Evolutionary conservation across 192 early-diverging fungal genomes (phyloP).

Genomic region (Thamnidium elegans): DNA sequence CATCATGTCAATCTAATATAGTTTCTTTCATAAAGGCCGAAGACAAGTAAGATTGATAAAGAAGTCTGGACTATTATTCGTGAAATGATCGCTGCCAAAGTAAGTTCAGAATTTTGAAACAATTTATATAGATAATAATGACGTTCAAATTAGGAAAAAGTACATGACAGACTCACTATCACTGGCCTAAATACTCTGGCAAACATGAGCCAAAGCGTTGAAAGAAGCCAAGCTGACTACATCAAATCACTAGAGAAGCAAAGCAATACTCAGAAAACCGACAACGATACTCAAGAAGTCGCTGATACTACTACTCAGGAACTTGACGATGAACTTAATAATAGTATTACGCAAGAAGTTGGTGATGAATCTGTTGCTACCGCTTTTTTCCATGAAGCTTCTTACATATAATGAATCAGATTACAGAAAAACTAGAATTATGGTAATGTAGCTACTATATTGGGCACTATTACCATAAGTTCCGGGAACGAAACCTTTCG

Average conservation of each 20-base stretch:
- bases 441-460: no score
- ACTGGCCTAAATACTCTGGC: background rate
- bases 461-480: no score
- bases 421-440: no score
- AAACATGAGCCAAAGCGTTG: background rate
- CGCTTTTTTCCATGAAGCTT: background rate
- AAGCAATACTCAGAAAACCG: background rate
- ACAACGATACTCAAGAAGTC: background rate
- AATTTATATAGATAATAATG: background rate
- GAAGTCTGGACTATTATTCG: no score
- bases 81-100: no score
- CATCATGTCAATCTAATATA: no score
- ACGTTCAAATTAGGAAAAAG: slow-evolving; percentile 3
- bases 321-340: background rate
- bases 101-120: slow-evolving; percentile 3
- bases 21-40: no score
- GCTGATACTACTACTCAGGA: background rate
- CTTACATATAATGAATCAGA: background rate
- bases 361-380: background rate
- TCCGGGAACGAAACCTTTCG: no score
- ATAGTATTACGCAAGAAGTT: slow-evolving; percentile 1
- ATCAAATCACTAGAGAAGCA: slow-evolving; percentile 3
- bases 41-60: no score
- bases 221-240: slow-evolving; percentile 2
- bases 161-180: slow-evolving; percentile 1